phyloP scores from a whole-genome alignment of 2,329 filamentous ascomycete species.

The Clarireedia hainanense region DNA sequence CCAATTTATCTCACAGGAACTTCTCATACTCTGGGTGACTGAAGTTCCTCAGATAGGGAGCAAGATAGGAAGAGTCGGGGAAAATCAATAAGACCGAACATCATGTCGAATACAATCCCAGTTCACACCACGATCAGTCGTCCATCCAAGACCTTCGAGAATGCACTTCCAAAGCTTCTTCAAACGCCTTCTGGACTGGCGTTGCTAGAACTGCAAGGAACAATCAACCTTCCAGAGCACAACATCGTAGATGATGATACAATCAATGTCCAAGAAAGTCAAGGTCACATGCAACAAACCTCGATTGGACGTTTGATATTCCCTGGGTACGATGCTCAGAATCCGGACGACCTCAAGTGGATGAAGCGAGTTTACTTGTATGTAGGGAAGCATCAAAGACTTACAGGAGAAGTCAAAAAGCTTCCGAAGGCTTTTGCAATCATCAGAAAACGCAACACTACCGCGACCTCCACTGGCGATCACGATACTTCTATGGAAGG shows the following conservation, averaged over 20 bases:
- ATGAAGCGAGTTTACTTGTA: slow-evolving; percentile 88
- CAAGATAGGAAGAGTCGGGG: not conserved
- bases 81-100: not conserved
- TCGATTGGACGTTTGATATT: slow-evolving; percentile 69
- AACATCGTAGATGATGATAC: slow-evolving; percentile 25
- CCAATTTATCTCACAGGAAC: too few relatives aligned
- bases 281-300: slow-evolving; percentile 32
- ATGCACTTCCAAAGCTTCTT: slow-evolving; percentile 69
- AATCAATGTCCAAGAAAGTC: not conserved
- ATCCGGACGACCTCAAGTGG: slow-evolving; percentile 58
- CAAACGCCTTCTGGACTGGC: slow-evolving; percentile 86
- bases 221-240: slow-evolving; percentile 64
- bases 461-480: slow-evolving; percentile 7
- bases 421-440: slow-evolving; percentile 70
- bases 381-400: slow-evolving; percentile 78
- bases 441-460: slow-evolving; percentile 47
- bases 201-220: slow-evolving; percentile 86
- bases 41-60: too few relatives aligned
- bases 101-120: not conserved
- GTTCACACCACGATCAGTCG: not conserved
- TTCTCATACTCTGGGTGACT: too few relatives aligned
- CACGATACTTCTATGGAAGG: slow-evolving; percentile 25
- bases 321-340: slow-evolving; percentile 59
- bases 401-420: slow-evolving; percentile 87
- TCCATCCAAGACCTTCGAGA: not conserved